These are phyloP conservation scores for Microcyclospora pomicola DNA, from an alignment of 2,329 filamentous ascomycete species.

Conservation along the genomic window DNA sequence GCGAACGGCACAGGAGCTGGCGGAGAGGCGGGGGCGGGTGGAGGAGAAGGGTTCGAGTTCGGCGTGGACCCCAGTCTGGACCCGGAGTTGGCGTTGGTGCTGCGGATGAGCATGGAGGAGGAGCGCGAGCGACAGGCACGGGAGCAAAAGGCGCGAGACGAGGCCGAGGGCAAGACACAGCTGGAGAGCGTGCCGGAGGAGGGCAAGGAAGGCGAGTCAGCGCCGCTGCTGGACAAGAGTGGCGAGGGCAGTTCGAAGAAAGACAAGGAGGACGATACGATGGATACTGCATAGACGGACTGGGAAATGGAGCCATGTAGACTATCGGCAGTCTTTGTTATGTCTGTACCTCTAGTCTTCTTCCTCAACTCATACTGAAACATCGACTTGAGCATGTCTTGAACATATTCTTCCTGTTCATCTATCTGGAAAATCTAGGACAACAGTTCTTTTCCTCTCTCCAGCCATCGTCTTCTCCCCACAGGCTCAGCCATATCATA, in stretches of 20 bases:
- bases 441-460: no score
- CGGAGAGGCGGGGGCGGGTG: constrained; percentile 38
- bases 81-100: constrained; percentile 81
- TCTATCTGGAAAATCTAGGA: no score
- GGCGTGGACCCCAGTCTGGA: constrained; percentile 84
- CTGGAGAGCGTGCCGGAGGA: constrained; percentile 67
- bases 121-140: constrained; percentile 90
- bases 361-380: no score
- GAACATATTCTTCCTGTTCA: no score
- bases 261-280: constrained; percentile 15
- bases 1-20: constrained; percentile 32
- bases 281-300: constrained; percentile 20
- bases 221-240: constrained; percentile 31
- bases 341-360: no score
- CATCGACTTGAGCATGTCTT: no score
- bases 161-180: constrained; percentile 56
- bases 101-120: constrained; percentile 97
- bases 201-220: constrained; percentile 40
- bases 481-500: no score
- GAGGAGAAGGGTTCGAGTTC: constrained; percentile 62
- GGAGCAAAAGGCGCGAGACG: constrained; percentile 56
- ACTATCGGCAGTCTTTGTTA: no score
- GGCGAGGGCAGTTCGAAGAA: constrained; percentile 15
- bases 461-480: no score
- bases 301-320: no score